phyloP scores from a whole-genome alignment of 2,329 filamentous ascomycete genomes.

The Fusarium solani-melongenae region DNA sequence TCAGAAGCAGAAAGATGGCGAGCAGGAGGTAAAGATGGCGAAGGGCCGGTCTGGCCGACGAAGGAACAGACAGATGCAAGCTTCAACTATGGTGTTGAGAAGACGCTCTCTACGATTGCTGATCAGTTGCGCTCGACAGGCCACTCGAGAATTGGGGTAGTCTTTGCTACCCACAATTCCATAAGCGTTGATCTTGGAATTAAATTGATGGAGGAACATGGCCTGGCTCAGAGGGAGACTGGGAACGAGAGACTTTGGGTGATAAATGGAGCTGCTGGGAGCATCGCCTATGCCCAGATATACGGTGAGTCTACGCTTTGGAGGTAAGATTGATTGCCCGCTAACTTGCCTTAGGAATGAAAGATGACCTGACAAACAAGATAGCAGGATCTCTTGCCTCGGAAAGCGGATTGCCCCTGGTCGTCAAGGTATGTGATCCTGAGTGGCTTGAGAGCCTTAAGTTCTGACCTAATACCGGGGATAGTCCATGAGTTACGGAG shows the following conservation, averaged over 20 bases:
- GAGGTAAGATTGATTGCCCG: background rate
- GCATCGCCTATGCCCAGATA: slow-evolving; percentile 22
- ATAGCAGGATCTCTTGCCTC: slow-evolving; percentile 20
- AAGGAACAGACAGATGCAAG: slow-evolving; percentile 19
- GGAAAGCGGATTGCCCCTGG: slow-evolving; percentile 18
- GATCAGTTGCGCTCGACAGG: slow-evolving; percentile 10
- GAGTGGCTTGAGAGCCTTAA: background rate
- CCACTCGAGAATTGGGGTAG: slow-evolving; percentile 12
- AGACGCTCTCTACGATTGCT: slow-evolving; percentile 12
- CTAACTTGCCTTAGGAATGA: slow-evolving; percentile 14
- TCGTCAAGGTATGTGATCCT: slow-evolving; percentile 24
- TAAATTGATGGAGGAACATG: slow-evolving; percentile 11
- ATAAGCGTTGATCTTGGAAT: slow-evolving; percentile 28
- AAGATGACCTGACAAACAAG: slow-evolving; percentile 29
- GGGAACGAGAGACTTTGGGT: slow-evolving; percentile 2
- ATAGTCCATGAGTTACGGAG: slow-evolving; percentile 39
- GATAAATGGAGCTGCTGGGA: slow-evolving; percentile 14
- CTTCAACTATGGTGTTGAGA: slow-evolving; percentile 28
- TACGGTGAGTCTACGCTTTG: slow-evolving; percentile 5
- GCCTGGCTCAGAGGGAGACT: slow-evolving; percentile 1
- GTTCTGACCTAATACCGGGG: background rate
- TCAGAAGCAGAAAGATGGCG: slow-evolving; percentile 22
- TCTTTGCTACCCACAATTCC: slow-evolving; percentile 28
- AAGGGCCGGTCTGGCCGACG: slow-evolving; percentile 17
- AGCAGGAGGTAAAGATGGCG: slow-evolving; percentile 9